Conservation (phyloP, 2,329 filamentous ascomycete species). For the Pseudogymnoascus sp. region DNA sequence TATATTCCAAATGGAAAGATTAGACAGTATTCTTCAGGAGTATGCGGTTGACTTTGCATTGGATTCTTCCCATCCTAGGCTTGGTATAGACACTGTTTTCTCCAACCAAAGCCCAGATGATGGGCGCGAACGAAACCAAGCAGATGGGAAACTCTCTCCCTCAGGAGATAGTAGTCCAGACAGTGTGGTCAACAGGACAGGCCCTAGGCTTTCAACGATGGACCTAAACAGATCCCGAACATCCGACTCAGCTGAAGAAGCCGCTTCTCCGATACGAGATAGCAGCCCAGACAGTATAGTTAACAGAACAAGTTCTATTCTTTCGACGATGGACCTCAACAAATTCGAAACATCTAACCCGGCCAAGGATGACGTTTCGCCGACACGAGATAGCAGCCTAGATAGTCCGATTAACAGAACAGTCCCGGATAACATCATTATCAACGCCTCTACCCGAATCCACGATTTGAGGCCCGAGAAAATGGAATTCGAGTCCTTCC, state of each 20-base stretch:
- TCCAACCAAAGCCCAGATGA: not conserved
- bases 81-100: not conserved
- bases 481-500: conserved; percentile 18
- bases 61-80: not conserved
- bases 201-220: not conserved
- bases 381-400: not conserved
- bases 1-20: conserved; percentile 1
- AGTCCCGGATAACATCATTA: not conserved
- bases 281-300: not conserved
- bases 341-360: not conserved
- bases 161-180: not conserved
- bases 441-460: conserved; percentile 9
- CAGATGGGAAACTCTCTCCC: not conserved
- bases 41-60: not conserved
- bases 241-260: not conserved
- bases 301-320: not conserved
- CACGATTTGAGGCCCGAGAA: too few relatives aligned
- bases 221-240: not conserved
- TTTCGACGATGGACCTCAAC: not conserved
- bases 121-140: not conserved
- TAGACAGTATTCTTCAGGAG: not conserved
- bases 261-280: not conserved
- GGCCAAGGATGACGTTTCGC: not conserved
- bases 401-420: too few relatives aligned
- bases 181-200: not conserved